phyloP scores from a whole-genome alignment of 176 grass and related monocot species.

The Tuctoria greenei region DNA sequence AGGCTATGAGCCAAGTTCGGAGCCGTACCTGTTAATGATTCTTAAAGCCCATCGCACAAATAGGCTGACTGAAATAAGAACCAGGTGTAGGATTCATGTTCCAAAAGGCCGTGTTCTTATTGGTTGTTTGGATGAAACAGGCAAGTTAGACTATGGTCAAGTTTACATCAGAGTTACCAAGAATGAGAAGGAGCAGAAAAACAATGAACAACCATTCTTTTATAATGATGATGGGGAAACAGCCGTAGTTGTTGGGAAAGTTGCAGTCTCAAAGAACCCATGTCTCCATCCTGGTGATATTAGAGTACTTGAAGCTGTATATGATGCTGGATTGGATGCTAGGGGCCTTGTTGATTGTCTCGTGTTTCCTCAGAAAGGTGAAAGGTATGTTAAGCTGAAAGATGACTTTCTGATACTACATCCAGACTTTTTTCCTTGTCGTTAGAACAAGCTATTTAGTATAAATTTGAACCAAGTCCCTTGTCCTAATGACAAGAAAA shows the following conservation, averaged over 20 bases:
- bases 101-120: slow-evolving; percentile 89
- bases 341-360: slow-evolving; percentile 77
- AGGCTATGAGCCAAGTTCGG: slow-evolving; percentile 74
- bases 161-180: slow-evolving; percentile 78
- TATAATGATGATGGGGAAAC: slow-evolving; percentile 48
- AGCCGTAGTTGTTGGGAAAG: slow-evolving; percentile 63
- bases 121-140: slow-evolving; percentile 86
- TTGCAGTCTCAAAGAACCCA: slow-evolving; percentile 83
- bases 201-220: slow-evolving; percentile 50
- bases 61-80: slow-evolving; percentile 77
- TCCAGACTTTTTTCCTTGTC: not conserved
- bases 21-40: slow-evolving; percentile 85
- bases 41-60: slow-evolving; percentile 71
- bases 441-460: no score
- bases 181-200: slow-evolving; percentile 63
- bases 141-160: slow-evolving; percentile 75
- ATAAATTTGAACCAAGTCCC: no score
- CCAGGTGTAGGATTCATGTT: slow-evolving; percentile 77
- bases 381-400: slow-evolving; percentile 62
- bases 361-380: slow-evolving; percentile 82
- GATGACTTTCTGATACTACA: not conserved
- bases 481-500: no score
- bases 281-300: slow-evolving; percentile 97
- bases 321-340: slow-evolving; percentile 59
- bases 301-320: slow-evolving; percentile 84